Percentiles rank a stretch among this genome's conserved stretches.
phyloP scores from a whole-genome alignment of 768 basidiomycete genomes.

The Suillus hirtellus region DNA sequence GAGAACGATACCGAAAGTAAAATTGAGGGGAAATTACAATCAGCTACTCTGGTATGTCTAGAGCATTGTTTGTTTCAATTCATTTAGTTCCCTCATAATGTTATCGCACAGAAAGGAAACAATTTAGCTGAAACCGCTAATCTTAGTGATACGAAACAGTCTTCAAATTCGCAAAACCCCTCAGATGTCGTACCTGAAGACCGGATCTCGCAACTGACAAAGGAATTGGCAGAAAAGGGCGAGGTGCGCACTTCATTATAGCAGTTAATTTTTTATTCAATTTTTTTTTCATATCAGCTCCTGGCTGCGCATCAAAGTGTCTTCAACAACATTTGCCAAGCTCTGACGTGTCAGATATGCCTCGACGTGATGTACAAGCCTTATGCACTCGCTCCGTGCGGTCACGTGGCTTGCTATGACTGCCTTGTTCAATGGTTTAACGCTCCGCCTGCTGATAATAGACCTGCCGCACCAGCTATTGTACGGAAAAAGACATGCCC shows the following conservation, averaged over 20 bases:
- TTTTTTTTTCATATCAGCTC: constrained; percentile 34
- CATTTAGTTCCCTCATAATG: not conserved
- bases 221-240: constrained; percentile 43
- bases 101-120: constrained; percentile 1
- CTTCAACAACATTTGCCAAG: constrained; percentile 56
- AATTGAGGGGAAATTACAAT: too few relatives aligned
- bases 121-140: not conserved
- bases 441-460: constrained; percentile 36
- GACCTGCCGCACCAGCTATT: constrained; percentile 25
- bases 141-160: not conserved
- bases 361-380: constrained; percentile 73
- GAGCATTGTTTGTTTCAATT: not conserved
- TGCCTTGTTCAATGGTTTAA: constrained; percentile 83
- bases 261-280: constrained; percentile 4
- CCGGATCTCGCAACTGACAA: constrained; percentile 41
- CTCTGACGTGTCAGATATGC: constrained; percentile 78
- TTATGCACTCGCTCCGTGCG: constrained; percentile 74
- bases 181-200: constrained; percentile 10
- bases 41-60: not conserved
- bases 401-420: constrained; percentile 68
- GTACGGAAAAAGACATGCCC: constrained; percentile 44
- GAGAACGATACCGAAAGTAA: not conserved
- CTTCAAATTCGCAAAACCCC: not conserved
- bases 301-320: constrained; percentile 54
- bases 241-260: constrained; percentile 31